Base-by-base conservation (phyloP, 2,329 filamentous ascomycete species). In the Mycosphaerella sp. region DNA sequence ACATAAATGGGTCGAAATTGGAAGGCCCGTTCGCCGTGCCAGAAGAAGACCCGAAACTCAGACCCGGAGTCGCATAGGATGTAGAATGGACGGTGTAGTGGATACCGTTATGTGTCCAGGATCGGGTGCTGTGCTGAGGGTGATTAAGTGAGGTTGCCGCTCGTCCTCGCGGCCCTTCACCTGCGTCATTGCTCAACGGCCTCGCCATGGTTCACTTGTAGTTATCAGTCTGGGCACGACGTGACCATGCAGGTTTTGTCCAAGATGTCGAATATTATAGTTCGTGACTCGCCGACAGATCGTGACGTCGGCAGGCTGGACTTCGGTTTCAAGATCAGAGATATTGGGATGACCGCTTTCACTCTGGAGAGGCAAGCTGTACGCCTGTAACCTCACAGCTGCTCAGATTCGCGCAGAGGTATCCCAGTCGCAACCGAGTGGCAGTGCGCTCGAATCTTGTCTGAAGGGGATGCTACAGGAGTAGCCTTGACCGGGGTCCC, bases 11-110 rank as follows among this genome's bases (percentile, higher is more conserved):
- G 17, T 55, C 52, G 42, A 65, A 56, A 43, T 48, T 55, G 10
- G 53, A 55, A 11, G 56, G 45, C 9, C 49, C 56, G 32, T 53
- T 55, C 23, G 56, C 54, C 38, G 50, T 58, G 31, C 62, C 58
- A 34, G 62, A 59, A 52, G 59, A 60, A 6, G 59, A 57, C 21
- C 56, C 56, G 55, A 67, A 66, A n/a, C 61, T 63, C 10, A 65
- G 29, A 29, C 59, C 62, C 21, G 64, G 62, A 43, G 55, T 56
- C n/a, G 61, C 42, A 45, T 61, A 66, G 32, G 55, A 57, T 6
- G 62, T 59, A 11, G 64, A 63, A 41, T 66, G 56, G 48, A 66
- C 56, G n/a, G 61, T 66, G 49, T 64, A 63, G 34, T 60, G 55
- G 26, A 63, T 53, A 40, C 65, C 65, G 44, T 64, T 56, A 44